Conservation (phyloP, 2,329 filamentous ascomycete species). For the Epichloe gansuensis region DNA sequence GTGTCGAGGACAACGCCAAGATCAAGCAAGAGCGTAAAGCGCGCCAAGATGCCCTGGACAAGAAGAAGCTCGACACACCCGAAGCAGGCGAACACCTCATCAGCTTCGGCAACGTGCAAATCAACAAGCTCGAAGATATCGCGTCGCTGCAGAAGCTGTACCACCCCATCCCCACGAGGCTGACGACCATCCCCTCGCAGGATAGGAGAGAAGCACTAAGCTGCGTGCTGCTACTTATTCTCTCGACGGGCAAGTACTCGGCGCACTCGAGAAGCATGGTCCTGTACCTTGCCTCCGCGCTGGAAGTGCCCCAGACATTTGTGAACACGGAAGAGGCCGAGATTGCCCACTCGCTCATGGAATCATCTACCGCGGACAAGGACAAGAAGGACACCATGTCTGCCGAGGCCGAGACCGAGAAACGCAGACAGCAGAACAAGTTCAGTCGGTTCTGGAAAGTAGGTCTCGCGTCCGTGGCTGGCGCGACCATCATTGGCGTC, state of each 20-base stretch:
- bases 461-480: conserved; percentile 74
- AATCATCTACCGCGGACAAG: conserved; percentile 40
- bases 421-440: conserved; percentile 58
- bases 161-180: conserved; percentile 38
- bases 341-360: conserved; percentile 62
- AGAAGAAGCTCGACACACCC: conserved; percentile 21
- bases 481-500: conserved; percentile 79
- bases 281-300: conserved; percentile 53
- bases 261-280: conserved; percentile 59
- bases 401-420: conserved; percentile 63
- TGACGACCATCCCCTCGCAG: conserved; percentile 41
- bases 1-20: conserved; percentile 34
- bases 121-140: conserved; percentile 26
- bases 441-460: conserved; percentile 74
- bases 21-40: conserved; percentile 33
- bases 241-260: conserved; percentile 62
- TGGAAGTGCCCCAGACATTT: conserved; percentile 47
- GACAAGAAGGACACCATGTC: conserved; percentile 41
- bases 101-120: conserved; percentile 23
- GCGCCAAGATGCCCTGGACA: conserved; percentile 30
- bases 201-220: conserved; percentile 54
- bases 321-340: conserved; percentile 60
- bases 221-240: conserved; percentile 54
- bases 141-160: conserved; percentile 37
- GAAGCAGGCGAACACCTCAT: conserved; percentile 27